Base-by-base conservation (phyloP, 2,329 filamentous ascomycete species). In the Sclerotiophoma versabilis region DNA sequence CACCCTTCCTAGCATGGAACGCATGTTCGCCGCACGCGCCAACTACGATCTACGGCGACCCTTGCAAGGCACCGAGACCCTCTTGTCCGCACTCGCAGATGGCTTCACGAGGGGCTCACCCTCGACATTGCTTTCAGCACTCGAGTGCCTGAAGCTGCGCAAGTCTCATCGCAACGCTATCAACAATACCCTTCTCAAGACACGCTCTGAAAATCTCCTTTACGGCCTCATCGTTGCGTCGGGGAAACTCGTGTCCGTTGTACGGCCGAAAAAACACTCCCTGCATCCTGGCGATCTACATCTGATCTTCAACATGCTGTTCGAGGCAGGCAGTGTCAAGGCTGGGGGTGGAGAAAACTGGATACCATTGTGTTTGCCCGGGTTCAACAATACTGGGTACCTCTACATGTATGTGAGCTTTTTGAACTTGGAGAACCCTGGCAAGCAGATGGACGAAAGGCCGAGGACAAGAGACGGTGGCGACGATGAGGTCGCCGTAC, bases 351-450 rank as follows among this genome's bases (percentile, higher is more conserved):
- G 93, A 25, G 95, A 99, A 75, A 97, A 93, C 67, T 99, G 95
- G 95, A 93, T 98, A 41, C 95, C 95, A 0, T 82, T 99, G 6
- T 99, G 95, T 68, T 83, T 99, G 3, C 96, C 95, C 0, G 93
- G 93, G 5, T 99, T 99, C 79, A 99, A 99, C 78, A 98, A 92
- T 74, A 90, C 88, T 45, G 96, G 95, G 22, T 99, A 96, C 71
- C 83, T 99, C 1, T 97, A 99, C 79, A 98, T 99, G 92, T 99
- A 98, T 70, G 95, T 99, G 71, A 96, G 91, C 79, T 99, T 98
- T 74, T 84, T 99, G 58, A 87, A 91, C 63, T 81, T 85, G 30
- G 79, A 82, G 36, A 75, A 81, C 15, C 68, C 66, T 20, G 79
- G 75, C 26, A 78, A 75, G 49, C 75, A 75, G 23, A 73, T 76